Conservation (phyloP, 2,329 filamentous ascomycete species). For the Pseudocercospora cruenta region DNA sequence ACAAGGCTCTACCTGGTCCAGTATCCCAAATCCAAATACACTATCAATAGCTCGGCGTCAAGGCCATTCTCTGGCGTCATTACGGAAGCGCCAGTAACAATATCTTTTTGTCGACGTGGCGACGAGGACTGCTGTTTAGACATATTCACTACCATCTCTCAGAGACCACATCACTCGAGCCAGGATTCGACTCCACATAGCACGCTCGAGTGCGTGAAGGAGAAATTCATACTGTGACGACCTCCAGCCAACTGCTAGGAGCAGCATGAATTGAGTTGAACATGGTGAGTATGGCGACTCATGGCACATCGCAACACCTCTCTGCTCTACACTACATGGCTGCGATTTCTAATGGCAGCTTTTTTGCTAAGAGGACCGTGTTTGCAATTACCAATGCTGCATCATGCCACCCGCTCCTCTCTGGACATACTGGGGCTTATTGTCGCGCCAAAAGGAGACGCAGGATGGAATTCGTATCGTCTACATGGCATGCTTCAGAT, state of each 20-base stretch:
- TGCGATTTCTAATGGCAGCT: neutral
- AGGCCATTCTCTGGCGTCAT: neutral
- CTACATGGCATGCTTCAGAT: neutral
- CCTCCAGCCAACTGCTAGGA: neutral
- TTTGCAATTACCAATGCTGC: neutral
- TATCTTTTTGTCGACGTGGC: neutral
- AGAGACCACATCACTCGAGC: neutral
- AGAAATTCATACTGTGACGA: neutral
- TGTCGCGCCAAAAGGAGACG: neutral
- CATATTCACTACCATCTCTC: neutral
- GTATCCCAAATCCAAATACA: conserved; percentile 1
- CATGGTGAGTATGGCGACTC: conserved; percentile 4
- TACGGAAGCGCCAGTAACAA: neutral
- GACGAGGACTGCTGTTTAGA: neutral
- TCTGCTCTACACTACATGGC: neutral
- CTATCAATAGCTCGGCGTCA: conserved; percentile 5
- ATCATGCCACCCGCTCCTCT: neutral
- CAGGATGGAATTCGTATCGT: neutral
- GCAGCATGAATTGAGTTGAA: conserved; percentile 4
- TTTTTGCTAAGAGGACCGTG: neutral
- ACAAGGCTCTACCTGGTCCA: conserved; percentile 1
- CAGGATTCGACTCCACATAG: neutral
- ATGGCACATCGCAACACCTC: neutral
- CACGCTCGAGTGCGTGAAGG: neutral
- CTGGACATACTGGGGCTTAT: neutral